phyloP scores from a whole-genome alignment of 495 filamentous ascomycete genomes.

The Immersiella caudata region DNA sequence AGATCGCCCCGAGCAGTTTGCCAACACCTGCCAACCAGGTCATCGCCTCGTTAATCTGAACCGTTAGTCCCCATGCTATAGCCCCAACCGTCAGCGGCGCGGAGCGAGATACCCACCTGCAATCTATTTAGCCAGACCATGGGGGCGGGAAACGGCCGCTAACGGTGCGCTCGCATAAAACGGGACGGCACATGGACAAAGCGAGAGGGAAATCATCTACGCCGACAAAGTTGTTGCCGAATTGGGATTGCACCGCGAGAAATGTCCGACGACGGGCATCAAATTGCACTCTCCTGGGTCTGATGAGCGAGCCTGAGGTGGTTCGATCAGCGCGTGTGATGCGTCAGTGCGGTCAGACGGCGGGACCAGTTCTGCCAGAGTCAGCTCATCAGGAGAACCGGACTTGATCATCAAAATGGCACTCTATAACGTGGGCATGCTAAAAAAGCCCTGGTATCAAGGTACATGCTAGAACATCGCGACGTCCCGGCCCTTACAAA shows the following conservation, averaged over 20 bases:
- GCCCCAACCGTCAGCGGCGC: not conserved
- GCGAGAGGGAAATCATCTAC: conserved; percentile 2
- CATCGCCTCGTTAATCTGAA: conserved; percentile 15
- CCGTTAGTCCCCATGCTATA: conserved; percentile 16
- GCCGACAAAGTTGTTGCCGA: not conserved
- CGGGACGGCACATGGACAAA: conserved; percentile 9
- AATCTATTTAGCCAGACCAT: conserved; percentile 13
- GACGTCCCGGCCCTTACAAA: too few relatives aligned
- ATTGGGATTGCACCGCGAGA: conserved; percentile 7
- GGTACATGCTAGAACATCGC: too few relatives aligned
- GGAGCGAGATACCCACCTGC: not conserved
- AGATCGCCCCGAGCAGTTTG: not conserved
- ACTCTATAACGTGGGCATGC: too few relatives aligned
- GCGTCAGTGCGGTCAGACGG: too few relatives aligned
- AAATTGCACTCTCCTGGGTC: not conserved
- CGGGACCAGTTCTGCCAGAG: too few relatives aligned
- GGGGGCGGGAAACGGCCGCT: not conserved
- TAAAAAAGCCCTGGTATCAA: too few relatives aligned
- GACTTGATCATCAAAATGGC: too few relatives aligned
- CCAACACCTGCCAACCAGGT: not conserved
- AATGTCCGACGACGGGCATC: not conserved
- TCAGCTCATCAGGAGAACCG: too few relatives aligned
- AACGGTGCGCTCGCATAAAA: conserved; percentile 5
- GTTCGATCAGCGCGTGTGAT: not conserved
- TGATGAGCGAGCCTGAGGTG: too few relatives aligned